These are phyloP conservation scores for Cymodocea nodosa DNA, from an alignment of 116 monocot species.

Conservation along the genomic window DNA sequence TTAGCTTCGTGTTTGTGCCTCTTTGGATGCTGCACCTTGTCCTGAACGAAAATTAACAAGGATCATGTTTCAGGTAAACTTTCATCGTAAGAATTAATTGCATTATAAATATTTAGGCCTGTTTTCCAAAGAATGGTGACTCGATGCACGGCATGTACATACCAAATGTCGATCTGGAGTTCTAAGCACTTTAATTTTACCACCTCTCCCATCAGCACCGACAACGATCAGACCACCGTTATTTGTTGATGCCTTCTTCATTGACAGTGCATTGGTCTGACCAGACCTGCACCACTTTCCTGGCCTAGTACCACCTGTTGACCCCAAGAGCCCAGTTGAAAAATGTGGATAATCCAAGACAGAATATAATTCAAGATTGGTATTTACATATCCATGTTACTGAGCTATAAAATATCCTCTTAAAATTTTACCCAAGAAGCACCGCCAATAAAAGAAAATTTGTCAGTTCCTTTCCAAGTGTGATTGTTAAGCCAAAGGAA, in stretches of 20 bases:
- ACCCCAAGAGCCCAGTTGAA: conserved; percentile 14
- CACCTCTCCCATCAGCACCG: conserved; percentile 86
- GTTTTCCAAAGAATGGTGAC: not conserved
- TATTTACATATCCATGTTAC: not conserved
- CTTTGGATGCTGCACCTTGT: conserved; percentile 29
- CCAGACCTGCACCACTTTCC: conserved; percentile 51
- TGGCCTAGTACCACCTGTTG: conserved; percentile 16
- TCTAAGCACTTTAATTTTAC: conserved; percentile 64
- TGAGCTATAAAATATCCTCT: no score
- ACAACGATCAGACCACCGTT: conserved; percentile 55
- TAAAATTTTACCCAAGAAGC: no score
- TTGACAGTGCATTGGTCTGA: not conserved
- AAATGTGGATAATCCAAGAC: conserved; percentile 4
- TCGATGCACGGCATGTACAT: conserved; percentile 6
- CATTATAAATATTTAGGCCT: not conserved
- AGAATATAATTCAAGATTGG: not conserved
- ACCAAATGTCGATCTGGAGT: conserved; percentile 26
- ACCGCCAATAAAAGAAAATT: no score
- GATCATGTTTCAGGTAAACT: not conserved
- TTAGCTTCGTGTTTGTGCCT: conserved; percentile 30
- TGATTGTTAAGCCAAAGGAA: no score
- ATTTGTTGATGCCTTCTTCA: conserved; percentile 12
- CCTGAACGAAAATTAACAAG: conserved; percentile 22
- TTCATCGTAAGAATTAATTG: not conserved
- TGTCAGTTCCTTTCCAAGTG: no score